Base-by-base conservation (phyloP, 129 eudicot genomes). In the Silybum marianum region DNA sequence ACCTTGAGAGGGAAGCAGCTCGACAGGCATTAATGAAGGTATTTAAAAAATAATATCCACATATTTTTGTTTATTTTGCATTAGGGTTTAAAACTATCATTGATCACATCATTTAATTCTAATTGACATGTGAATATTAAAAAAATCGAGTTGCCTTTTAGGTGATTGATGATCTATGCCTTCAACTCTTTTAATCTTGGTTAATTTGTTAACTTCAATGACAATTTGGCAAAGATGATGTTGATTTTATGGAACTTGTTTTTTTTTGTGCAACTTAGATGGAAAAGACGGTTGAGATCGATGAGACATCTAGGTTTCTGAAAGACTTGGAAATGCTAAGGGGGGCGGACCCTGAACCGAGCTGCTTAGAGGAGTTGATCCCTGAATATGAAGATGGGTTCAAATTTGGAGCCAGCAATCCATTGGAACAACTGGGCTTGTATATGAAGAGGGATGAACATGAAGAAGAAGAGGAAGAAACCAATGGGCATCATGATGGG, bases 271-370 rank as follows among this genome's bases (percentile, higher is more conserved):
- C 16, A 62, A 5, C 23, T 69, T 69, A 92, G 97, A 90, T 93
- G 81, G 98, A 93, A 75, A 87, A 91, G 87, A 93, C 98, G 1
- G 97, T 92, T 72, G 99, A 95, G 60, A 95, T 95, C 19, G 89
- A 92, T 28, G 99, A 87, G 89, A 86, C 84, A 30, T 83, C 89
- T 16, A 87, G 87, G 82, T 92, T 92, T 79, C 87, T 95, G 34
- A 86, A 95, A 69, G 97, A 95, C 86, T 84, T 95, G 79, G 99
- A 90, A 54, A 87, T 92, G 97, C 86, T 95, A 4, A 88, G 90
- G 70, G 71, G 88, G 10, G 90, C 84, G 10, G 93, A 87, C 0
- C 77, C 81, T 4, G 98, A 90, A 12, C 90, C 86, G 73, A 85
- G 86, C 28, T 82, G 80, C 68, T 89, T 88, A 11, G 81, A 82